Conservation (phyloP, 805 yeast genomes). For the Tetrapisispora namnaoensis region DNA sequence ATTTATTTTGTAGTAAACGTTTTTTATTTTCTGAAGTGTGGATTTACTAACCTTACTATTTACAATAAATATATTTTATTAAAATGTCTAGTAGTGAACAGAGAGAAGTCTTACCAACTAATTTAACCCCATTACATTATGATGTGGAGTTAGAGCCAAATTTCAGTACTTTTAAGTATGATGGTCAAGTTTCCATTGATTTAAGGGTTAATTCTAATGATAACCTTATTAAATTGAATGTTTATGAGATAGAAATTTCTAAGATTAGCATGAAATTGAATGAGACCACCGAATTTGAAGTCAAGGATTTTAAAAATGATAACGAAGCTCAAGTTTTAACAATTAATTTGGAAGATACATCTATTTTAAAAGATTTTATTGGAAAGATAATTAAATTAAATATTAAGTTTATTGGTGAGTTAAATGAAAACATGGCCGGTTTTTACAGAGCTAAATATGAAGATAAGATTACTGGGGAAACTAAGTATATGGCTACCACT, state of each 20-base stretch:
- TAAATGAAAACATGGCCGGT: constrained; percentile 76
- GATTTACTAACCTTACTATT: background rate
- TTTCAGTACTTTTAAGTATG: constrained; percentile 48
- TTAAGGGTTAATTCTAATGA: constrained; percentile 40
- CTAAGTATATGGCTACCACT: constrained; percentile 68
- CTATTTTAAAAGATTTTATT: constrained; percentile 40
- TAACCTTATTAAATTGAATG: constrained; percentile 45
- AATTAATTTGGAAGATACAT: background rate
- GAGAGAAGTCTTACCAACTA: constrained; percentile 46
- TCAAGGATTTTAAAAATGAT: constrained; percentile 20
- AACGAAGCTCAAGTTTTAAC: constrained; percentile 54
- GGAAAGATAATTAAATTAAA: constrained; percentile 33
- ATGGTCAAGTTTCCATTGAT: constrained; percentile 46
- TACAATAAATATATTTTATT: background rate
- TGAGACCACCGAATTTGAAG: constrained; percentile 34
- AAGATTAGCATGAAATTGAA: constrained; percentile 34
- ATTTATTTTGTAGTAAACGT: too few species aligned
- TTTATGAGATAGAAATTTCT: constrained; percentile 54
- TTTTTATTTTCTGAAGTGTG: too few species aligned
- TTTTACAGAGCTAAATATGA: constrained; percentile 63
- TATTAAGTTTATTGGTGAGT: constrained; percentile 48
- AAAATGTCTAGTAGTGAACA: constrained; percentile 2
- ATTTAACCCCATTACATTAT: constrained; percentile 68
- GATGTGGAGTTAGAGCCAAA: constrained; percentile 55
- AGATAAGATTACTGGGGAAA: constrained; percentile 47